Percentiles rank a stretch among this genome's conserved stretches.
Conservation (phyloP, 805 yeast genomes). For the Schwanniomyces polymorphus region DNA sequence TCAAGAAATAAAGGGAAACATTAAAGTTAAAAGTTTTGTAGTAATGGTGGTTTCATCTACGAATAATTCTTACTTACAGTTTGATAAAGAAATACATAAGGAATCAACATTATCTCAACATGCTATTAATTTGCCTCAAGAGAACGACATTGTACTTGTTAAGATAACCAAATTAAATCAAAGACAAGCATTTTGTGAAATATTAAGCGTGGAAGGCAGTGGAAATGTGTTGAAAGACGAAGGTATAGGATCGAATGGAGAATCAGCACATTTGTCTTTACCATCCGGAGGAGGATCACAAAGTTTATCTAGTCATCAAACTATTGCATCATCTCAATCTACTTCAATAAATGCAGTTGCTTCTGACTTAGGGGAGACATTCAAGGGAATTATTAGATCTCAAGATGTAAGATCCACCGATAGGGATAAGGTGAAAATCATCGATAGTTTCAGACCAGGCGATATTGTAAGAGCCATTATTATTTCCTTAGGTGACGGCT, state of each 20-base stretch:
- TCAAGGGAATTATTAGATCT: slow-evolving; percentile 79
- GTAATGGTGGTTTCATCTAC: slow-evolving; percentile 30
- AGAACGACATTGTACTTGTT: slow-evolving; percentile 80
- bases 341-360: slow-evolving; percentile 38
- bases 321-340: slow-evolving; percentile 44
- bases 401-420: slow-evolving; percentile 92
- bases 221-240: slow-evolving; percentile 59
- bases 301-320: slow-evolving; percentile 29
- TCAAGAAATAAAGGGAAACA: slow-evolving; percentile 7
- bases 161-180: slow-evolving; percentile 65
- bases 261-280: slow-evolving; percentile 34
- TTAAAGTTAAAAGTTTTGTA: slow-evolving; percentile 19
- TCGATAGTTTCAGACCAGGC: slow-evolving; percentile 84
- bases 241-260: slow-evolving; percentile 63
- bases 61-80: slow-evolving; percentile 21
- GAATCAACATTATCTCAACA: slow-evolving; percentile 9
- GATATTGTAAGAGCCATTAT: slow-evolving; percentile 86
- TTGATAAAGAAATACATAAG: slow-evolving; percentile 12
- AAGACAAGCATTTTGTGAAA: slow-evolving; percentile 77
- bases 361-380: slow-evolving; percentile 81
- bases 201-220: slow-evolving; percentile 61
- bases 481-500: slow-evolving; percentile 90
- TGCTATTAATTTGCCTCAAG: slow-evolving; percentile 68
- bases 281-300: slow-evolving; percentile 59
- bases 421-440: slow-evolving; percentile 78